Percentiles rank a stretch among this genome's conserved stretches.
phyloP scores from a whole-genome alignment of 768 basidiomycete species.

The Pisolithus microcarpus region DNA sequence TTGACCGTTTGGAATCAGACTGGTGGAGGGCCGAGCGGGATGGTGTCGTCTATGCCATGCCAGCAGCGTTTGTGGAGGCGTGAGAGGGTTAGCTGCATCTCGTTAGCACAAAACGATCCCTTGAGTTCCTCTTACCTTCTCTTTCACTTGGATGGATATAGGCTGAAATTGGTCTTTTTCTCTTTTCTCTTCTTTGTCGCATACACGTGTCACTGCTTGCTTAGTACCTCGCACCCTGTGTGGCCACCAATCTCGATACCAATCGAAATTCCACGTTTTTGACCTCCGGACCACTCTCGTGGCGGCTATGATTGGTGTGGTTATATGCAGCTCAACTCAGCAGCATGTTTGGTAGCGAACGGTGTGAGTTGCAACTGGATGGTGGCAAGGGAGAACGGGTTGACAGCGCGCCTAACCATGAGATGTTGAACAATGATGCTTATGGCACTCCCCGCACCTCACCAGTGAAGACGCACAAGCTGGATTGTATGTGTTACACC shows the following conservation, averaged over 20 bases:
- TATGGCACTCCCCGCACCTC: slow-evolving; percentile 20
- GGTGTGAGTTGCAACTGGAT: neutral
- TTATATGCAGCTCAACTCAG: neutral
- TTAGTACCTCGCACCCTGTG: neutral
- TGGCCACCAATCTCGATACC: slow-evolving; percentile 6
- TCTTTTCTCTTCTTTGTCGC: slow-evolving; percentile 32
- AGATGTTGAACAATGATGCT: slow-evolving; percentile 7
- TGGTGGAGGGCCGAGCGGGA: slow-evolving; percentile 96
- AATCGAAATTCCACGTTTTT: slow-evolving; percentile 7
- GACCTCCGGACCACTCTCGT: neutral
- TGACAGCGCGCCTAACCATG: slow-evolving; percentile 3
- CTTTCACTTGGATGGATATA: slow-evolving; percentile 42
- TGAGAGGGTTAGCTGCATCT: slow-evolving; percentile 78
- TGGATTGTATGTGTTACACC: no score
- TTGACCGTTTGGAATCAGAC: slow-evolving; percentile 77
- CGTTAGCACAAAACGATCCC: slow-evolving; percentile 25
- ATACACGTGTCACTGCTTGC: neutral
- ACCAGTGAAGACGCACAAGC: slow-evolving; percentile 9
- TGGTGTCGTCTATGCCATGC: slow-evolving; percentile 84
- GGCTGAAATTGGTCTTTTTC: slow-evolving; percentile 69
- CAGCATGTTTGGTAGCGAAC: slow-evolving; percentile 1
- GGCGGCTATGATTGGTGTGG: slow-evolving; percentile 4
- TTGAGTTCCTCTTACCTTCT: slow-evolving; percentile 49
- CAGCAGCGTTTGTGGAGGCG: slow-evolving; percentile 83
- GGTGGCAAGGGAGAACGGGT: neutral